Conservation (phyloP, 2,329 filamentous ascomycete species). For the Calonectria naviculata region DNA sequence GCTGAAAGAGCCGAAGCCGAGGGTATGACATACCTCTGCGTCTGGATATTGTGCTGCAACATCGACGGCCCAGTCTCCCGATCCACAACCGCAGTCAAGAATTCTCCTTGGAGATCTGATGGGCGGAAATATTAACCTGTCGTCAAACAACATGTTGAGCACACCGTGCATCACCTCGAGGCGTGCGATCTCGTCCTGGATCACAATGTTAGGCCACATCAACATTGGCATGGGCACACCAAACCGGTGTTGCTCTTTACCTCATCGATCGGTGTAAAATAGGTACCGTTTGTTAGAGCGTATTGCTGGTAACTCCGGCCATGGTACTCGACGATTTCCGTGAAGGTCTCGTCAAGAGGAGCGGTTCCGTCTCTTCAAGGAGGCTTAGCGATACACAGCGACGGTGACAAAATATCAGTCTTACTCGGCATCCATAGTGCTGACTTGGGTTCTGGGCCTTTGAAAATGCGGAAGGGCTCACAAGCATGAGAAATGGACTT, state of each 20-base stretch:
- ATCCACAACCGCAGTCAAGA: conserved; percentile 79
- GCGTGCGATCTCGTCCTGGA: conserved; percentile 75
- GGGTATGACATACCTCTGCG: conserved; percentile 66
- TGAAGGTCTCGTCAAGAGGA: conserved; percentile 67
- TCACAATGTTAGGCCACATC: conserved; percentile 21
- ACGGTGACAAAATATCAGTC: conserved; percentile 23
- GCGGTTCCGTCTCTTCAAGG: conserved; percentile 58
- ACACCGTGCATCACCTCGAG: conserved; percentile 72
- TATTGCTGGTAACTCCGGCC: conserved; percentile 76
- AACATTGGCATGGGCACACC: conserved; percentile 6
- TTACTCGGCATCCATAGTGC: conserved; percentile 47
- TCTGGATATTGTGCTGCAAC: conserved; percentile 72
- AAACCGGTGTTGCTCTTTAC: conserved; percentile 54
- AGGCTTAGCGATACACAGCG: conserved; percentile 35
- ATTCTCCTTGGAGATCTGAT: conserved; percentile 67
- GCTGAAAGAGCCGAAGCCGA: not conserved
- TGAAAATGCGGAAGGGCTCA: conserved; percentile 16
- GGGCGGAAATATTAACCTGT: conserved; percentile 77
- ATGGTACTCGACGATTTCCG: conserved; percentile 69
- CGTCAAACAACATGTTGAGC: conserved; percentile 73
- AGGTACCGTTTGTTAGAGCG: conserved; percentile 71
- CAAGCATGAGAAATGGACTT: conserved; percentile 13
- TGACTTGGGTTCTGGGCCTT: conserved; percentile 12
- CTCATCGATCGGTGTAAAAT: conserved; percentile 78
- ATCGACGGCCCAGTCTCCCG: conserved; percentile 77